Evolutionary conservation across 352 stramenopile species (phyloP).

Genomic region (Lagenidium giganteum): DNA sequence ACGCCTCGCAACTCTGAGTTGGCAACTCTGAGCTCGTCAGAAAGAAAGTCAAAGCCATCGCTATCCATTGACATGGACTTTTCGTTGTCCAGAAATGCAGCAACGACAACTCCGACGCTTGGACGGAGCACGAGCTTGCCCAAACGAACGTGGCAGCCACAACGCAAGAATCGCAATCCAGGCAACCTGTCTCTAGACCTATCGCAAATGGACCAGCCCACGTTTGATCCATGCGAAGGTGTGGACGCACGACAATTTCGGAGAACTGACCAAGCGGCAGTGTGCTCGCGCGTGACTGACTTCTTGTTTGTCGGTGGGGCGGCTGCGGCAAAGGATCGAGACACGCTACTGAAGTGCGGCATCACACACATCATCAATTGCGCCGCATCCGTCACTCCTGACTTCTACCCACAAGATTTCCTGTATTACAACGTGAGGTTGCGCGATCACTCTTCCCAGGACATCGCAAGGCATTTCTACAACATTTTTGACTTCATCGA

Average conservation of each 20-base stretch:
- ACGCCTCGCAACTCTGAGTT: too few species aligned
- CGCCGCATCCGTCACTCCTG: slow-evolving; percentile 65
- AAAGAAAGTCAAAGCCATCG: too few species aligned
- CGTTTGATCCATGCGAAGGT: slow-evolving; percentile 18
- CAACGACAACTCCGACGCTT: slow-evolving; percentile 1
- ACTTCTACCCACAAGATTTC: slow-evolving; percentile 75
- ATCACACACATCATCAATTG: slow-evolving; percentile 91
- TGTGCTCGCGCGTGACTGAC: slow-evolving; percentile 79
- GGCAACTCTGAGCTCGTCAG: too few species aligned
- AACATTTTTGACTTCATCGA: slow-evolving; percentile 89
- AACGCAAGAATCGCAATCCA: slow-evolving; percentile 63
- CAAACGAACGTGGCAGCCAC: slow-evolving; percentile 39
- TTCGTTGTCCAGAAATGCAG: slow-evolving; percentile 12
- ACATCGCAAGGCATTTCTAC: slow-evolving; percentile 85
- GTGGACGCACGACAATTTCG: slow-evolving; percentile 18
- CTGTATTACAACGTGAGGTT: slow-evolving; percentile 84
- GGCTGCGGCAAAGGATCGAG: slow-evolving; percentile 72
- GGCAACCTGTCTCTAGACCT: slow-evolving; percentile 81
- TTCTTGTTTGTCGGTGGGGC: slow-evolving; percentile 87
- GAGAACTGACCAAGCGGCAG: slow-evolving; percentile 49
- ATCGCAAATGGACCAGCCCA: slow-evolving; percentile 57
- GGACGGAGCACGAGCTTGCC: slow-evolving; percentile 18
- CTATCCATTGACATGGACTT: slow-evolving; percentile 15
- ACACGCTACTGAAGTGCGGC: slow-evolving; percentile 50
- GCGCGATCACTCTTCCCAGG: slow-evolving; percentile 84